Evolutionary conservation across 805 yeast species (phyloP).

Genomic region (Lipomyces sp.): DNA sequence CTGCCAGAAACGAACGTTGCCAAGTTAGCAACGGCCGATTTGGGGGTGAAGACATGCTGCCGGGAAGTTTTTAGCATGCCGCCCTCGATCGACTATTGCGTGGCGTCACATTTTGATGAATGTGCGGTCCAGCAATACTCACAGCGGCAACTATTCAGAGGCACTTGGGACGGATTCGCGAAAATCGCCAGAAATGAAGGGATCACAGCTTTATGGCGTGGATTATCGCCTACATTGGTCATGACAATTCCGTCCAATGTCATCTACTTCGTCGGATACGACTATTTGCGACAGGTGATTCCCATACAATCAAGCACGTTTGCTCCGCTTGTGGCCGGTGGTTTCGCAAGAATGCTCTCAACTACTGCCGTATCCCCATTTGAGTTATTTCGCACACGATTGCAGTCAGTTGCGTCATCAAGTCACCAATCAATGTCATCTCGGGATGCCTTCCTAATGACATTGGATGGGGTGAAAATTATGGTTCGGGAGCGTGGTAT

Average conservation of each 20-base stretch:
- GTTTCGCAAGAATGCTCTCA: slow-evolving; percentile 77
- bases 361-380: slow-evolving; percentile 87
- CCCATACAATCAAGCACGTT: slow-evolving; percentile 53
- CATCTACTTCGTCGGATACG: slow-evolving; percentile 93
- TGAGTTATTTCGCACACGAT: slow-evolving; percentile 82
- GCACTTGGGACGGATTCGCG: slow-evolving; percentile 75
- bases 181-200: slow-evolving; percentile 79
- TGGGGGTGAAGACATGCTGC: slow-evolving; percentile 50
- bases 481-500: slow-evolving; percentile 64
- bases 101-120: slow-evolving; percentile 45
- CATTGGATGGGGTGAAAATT: slow-evolving; percentile 56
- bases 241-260: slow-evolving; percentile 95
- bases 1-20: slow-evolving; percentile 13
- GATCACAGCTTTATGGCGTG: slow-evolving; percentile 78
- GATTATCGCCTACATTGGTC: slow-evolving; percentile 72
- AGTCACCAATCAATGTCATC: slow-evolving; percentile 20
- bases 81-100: slow-evolving; percentile 46
- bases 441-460: slow-evolving; percentile 49
- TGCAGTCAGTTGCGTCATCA: slow-evolving; percentile 63
- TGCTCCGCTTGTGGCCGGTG: slow-evolving; percentile 85
- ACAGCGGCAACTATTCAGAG: slow-evolving; percentile 52
- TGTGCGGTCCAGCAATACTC: slow-evolving; percentile 44
- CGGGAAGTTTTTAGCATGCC: slow-evolving; percentile 49
- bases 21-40: slow-evolving; percentile 38
- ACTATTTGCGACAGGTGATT: slow-evolving; percentile 76